Evolutionary conservation across 306 rosid genomes (phyloP).

Genomic region (Erythrophleum fordii): DNA sequence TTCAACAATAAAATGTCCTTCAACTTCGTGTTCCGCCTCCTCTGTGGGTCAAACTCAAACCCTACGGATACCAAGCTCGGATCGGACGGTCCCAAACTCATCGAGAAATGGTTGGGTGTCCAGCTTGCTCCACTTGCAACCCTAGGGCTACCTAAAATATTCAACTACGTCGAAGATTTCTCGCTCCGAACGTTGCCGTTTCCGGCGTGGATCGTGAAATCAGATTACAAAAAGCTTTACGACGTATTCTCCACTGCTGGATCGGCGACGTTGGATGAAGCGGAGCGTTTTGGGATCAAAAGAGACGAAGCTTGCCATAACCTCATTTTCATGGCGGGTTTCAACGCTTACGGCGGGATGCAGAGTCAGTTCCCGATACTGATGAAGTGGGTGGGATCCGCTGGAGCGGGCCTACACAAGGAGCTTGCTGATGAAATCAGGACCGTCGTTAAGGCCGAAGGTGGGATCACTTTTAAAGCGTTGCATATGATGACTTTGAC

Average conservation of each 20-base stretch:
- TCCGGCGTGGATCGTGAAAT: conserved; percentile 56
- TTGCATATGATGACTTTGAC: conserved; percentile 60
- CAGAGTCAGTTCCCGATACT: conserved; percentile 57
- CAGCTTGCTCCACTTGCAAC: conserved; percentile 66
- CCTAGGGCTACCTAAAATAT: conserved; percentile 44
- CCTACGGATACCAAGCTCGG: conserved; percentile 45
- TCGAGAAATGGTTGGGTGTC: conserved; percentile 49
- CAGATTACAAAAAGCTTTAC: conserved; percentile 55
- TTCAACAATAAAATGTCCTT: conserved; percentile 40
- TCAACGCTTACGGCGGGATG: conserved; percentile 75
- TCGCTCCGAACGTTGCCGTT: conserved; percentile 50
- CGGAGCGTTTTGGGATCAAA: conserved; percentile 50
- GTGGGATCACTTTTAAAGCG: conserved; percentile 47
- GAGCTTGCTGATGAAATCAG: conserved; percentile 58
- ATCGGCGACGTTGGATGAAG: conserved; percentile 53
- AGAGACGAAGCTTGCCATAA: conserved; percentile 77
- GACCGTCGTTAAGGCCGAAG: conserved; percentile 47
- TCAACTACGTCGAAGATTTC: conserved; percentile 55
- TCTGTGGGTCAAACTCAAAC: conserved; percentile 37
- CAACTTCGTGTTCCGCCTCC: conserved; percentile 54
- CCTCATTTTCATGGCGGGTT: conserved; percentile 60
- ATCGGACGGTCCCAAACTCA: conserved; percentile 40
- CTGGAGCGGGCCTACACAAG: conserved; percentile 54
- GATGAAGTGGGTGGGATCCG: conserved; percentile 68
- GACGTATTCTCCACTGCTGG: conserved; percentile 43